Base-by-base conservation (phyloP, 148 eudicot species). In the Talinum fruticosum region DNA sequence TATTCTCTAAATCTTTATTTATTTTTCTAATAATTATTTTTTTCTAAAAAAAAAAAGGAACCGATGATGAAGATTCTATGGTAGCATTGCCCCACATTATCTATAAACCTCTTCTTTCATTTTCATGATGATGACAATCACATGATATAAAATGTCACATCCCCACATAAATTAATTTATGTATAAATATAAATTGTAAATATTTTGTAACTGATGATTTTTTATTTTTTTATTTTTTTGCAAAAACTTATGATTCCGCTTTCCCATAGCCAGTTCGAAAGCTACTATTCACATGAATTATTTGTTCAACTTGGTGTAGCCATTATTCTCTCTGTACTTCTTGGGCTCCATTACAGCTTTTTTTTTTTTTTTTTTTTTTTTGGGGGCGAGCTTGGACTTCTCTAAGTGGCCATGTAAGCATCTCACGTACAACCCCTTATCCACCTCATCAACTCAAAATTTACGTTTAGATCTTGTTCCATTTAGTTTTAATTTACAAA, bases 51-150 rank as follows among this genome's bases (percentile, higher is more conserved):
- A 4, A 23, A 57, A n/a, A 57, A 57, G 10, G 2, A 57, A 2
- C 1, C 1, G 8, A 10, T 57, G 64, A 57, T 57, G 26, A 57
- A 57, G 64, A 57, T 57, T 57, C 5, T 23, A 57, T 2, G 62
- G 19, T 12, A 24, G 32, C 10, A 10, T 24, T 61, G 3, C 41
- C 71, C 41, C 41, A 35, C n/a, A n/a, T 13, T 26, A 65, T 28
- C 71, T 32, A 36, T 18, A 14, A 1, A 33, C 8, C 37, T 44
- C 79, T 75, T 59, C 65, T 38, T 72, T 76, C 77, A 65, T 29
- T 81, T 72, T 81, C 83, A 66, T 76, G 83, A 81, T 53, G 72
- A 65, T 76, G 83, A 81, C 83, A 51, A 72, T 57, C 80, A 77
- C 78, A 73, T 82, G 84, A 62, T 10, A 74, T n/a, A 28, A 26